Evolutionary conservation across 108 stramenopile genomes (phyloP).

Genomic region (Schizochytrium sp.): DNA sequence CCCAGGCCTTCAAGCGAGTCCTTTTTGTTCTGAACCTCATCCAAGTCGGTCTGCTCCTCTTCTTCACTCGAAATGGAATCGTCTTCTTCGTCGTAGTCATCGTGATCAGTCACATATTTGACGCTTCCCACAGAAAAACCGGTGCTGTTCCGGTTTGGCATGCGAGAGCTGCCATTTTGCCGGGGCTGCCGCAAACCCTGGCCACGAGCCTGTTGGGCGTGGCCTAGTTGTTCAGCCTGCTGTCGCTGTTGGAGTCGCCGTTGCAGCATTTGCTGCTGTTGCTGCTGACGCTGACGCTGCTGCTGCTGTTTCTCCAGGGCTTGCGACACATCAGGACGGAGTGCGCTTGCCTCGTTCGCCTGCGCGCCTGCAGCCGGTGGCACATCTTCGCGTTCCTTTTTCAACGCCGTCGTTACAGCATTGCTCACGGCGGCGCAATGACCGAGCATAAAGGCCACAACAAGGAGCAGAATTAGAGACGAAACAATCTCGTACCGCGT

Average conservation of each 20-base stretch:
- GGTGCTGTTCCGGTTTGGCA: background rate
- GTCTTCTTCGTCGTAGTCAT: background rate
- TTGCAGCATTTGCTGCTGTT: no score
- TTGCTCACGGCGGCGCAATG: background rate
- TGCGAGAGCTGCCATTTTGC: background rate
- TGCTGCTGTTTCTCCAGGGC: no score
- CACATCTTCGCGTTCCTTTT: background rate
- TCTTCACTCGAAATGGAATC: background rate
- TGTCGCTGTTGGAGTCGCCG: no score
- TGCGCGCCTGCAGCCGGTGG: no score
- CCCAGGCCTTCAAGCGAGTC: background rate
- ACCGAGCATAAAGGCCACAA: background rate
- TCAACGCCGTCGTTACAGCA: background rate
- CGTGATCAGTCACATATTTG: background rate
- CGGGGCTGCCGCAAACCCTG: background rate
- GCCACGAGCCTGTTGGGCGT: background rate
- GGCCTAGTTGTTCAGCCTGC: no score
- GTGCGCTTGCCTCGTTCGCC: no score
- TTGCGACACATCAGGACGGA: no score
- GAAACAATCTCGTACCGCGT: background rate
- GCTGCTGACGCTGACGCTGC: no score
- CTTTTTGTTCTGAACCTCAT: background rate
- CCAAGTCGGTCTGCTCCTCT: background rate
- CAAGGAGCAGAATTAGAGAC: background rate
- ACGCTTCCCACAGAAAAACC: background rate